These are phyloP conservation scores for Cladophialophora immunda DNA, from an alignment of 2,329 filamentous ascomycete species.

Conservation along the genomic window DNA sequence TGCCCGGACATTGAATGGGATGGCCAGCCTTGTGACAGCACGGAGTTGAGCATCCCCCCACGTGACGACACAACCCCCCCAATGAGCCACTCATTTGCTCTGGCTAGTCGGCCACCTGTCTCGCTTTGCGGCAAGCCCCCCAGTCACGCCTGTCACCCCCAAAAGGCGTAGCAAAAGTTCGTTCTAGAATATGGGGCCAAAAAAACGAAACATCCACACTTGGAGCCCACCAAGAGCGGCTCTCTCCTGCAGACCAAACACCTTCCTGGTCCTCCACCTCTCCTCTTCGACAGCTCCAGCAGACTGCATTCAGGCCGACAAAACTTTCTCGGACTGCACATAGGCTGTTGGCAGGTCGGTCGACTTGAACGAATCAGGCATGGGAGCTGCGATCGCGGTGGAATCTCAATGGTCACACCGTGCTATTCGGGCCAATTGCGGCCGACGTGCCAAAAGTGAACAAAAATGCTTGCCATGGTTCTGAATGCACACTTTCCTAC, in stretches of 20 bases:
- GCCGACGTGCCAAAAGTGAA: conserved; percentile 8
- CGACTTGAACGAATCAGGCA: not conserved
- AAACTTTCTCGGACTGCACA: not conserved
- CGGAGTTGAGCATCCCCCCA: conserved; percentile 10
- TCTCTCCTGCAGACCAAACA: not conserved
- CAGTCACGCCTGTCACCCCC: not conserved
- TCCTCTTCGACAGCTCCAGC: not conserved
- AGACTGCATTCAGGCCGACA: not conserved
- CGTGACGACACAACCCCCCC: conserved; percentile 2
- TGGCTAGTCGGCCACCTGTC: not conserved
- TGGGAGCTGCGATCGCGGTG: not conserved
- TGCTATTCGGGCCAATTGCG: conserved; percentile 4
- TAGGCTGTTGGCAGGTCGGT: not conserved
- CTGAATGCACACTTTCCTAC: conserved; percentile 9
- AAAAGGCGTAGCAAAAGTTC: conserved; percentile 5
- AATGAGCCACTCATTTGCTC: conserved; percentile 9
- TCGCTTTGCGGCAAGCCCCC: not conserved
- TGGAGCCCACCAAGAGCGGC: not conserved
- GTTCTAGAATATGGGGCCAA: not conserved
- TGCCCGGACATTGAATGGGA: no score
- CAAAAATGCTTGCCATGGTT: not conserved
- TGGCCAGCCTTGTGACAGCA: conserved; percentile 5
- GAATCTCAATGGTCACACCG: not conserved
- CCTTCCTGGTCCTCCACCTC: not conserved
- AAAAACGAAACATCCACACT: conserved; percentile 1